Evolutionary conservation across 2,329 filamentous ascomycete genomes (phyloP).

Genomic region (Dothideomycetes sp.): DNA sequence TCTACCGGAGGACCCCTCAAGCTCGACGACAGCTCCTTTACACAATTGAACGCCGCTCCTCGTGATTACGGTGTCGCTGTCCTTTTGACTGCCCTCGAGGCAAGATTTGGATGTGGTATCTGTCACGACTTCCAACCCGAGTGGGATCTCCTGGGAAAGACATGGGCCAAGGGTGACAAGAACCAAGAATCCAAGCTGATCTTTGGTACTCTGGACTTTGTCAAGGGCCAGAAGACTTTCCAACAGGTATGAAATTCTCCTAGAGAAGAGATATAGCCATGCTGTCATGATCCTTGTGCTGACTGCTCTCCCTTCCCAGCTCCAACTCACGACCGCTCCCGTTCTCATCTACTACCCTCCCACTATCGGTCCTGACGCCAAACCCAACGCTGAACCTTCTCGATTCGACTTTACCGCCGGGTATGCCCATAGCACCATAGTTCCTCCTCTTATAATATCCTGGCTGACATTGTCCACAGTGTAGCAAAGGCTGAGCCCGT

Average conservation of each 20-base stretch:
- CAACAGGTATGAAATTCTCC: conserved; percentile 59
- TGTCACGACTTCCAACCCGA: conserved; percentile 91
- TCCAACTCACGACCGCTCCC: conserved; percentile 88
- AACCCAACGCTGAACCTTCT: conserved; percentile 55
- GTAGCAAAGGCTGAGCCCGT: conserved; percentile 67
- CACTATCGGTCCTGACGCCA: conserved; percentile 71
- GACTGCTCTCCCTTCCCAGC: conserved; percentile 51
- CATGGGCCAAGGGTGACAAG: conserved; percentile 81
- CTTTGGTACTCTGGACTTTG: conserved; percentile 81
- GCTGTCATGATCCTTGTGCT: neutral
- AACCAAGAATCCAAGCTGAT: conserved; percentile 61
- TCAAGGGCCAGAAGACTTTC: conserved; percentile 73
- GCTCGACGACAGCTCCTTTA: conserved; percentile 68
- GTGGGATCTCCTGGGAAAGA: conserved; percentile 77
- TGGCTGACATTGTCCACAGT: conserved; percentile 35
- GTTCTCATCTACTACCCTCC: conserved; percentile 82
- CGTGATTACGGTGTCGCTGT: conserved; percentile 78
- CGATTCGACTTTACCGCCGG: conserved; percentile 79
- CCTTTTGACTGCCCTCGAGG: conserved; percentile 76
- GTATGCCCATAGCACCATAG: conserved; percentile 41
- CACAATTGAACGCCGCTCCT: conserved; percentile 63
- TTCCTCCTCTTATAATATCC: neutral
- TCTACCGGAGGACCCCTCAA: conserved; percentile 56
- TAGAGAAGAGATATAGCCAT: neutral
- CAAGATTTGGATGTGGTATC: conserved; percentile 73